phyloP scores from a whole-genome alignment of 768 basidiomycete genomes.

The Myochromella boudieri region DNA sequence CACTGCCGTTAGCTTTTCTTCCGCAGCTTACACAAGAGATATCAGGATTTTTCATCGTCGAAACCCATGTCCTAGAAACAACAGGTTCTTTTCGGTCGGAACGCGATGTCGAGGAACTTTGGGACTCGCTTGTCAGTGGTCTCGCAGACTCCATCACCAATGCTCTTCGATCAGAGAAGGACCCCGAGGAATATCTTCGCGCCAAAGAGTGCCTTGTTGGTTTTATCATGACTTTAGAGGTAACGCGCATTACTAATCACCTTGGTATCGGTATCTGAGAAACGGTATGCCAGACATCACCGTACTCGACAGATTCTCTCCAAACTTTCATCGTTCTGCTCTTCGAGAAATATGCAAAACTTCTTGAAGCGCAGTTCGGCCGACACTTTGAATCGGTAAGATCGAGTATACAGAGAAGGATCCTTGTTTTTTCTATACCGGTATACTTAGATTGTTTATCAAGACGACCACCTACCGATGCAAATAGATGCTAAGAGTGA shows the following conservation, averaged over 20 bases:
- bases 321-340: slow-evolving; percentile 83
- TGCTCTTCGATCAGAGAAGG: slow-evolving; percentile 71
- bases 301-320: slow-evolving; percentile 80
- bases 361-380: slow-evolving; percentile 82
- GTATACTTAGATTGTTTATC: slow-evolving; percentile 63
- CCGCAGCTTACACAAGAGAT: slow-evolving; percentile 87
- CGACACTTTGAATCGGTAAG: slow-evolving; percentile 78
- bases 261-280: background rate
- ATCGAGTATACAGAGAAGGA: background rate
- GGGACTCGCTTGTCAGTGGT: slow-evolving; percentile 81
- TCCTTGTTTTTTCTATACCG: background rate
- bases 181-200: slow-evolving; percentile 77
- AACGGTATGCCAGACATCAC: slow-evolving; percentile 61
- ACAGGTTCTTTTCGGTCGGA: slow-evolving; percentile 89
- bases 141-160: slow-evolving; percentile 72
- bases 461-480: slow-evolving; percentile 93
- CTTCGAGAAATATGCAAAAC: slow-evolving; percentile 85
- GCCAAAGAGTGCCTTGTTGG: slow-evolving; percentile 83
- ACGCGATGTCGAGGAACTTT: slow-evolving; percentile 91
- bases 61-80: slow-evolving; percentile 87
- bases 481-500: slow-evolving; percentile 60
- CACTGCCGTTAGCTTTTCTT: slow-evolving; percentile 65
- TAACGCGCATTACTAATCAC: slow-evolving; percentile 30
- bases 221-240: slow-evolving; percentile 93
- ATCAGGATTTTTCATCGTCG: slow-evolving; percentile 96